Evolutionary conservation across 2,329 filamentous ascomycete species (phyloP).

Genomic region (Aspergillus novofumigatus): DNA sequence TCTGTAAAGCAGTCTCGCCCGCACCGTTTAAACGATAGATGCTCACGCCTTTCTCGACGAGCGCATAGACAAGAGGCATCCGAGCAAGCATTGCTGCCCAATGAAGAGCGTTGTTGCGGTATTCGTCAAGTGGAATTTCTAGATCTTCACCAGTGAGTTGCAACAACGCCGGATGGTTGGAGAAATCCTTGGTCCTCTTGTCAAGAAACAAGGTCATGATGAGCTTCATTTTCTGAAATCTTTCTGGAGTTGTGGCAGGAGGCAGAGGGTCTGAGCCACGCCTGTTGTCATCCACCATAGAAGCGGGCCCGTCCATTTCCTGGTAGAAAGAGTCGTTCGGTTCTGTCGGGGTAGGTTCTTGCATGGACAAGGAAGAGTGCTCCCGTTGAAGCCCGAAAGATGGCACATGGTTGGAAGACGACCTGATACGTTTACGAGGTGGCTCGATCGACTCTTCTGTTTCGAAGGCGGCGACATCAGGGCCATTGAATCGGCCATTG

Average conservation of each 20-base stretch:
- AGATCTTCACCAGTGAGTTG: constrained; percentile 74
- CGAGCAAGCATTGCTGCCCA: constrained; percentile 94
- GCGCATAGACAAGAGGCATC: constrained; percentile 71
- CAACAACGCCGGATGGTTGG: constrained; percentile 71
- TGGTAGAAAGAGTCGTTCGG: constrained; percentile 46
- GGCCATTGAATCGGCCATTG: constrained; percentile 32
- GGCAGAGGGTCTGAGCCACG: constrained; percentile 43
- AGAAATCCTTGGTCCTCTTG: constrained; percentile 63
- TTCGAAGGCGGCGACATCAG: constrained; percentile 44
- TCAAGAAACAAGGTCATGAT: constrained; percentile 82
- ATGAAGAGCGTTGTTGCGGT: constrained; percentile 80
- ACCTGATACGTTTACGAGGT: constrained; percentile 70
- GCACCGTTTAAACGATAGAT: constrained; percentile 83
- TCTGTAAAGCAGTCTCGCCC: constrained; percentile 89
- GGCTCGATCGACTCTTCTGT: constrained; percentile 64
- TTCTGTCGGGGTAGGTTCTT: constrained; percentile 43
- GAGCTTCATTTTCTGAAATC: constrained; percentile 74
- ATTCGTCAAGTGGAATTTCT: constrained; percentile 86
- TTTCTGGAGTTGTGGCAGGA: constrained; percentile 56
- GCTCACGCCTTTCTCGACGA: constrained; percentile 80
- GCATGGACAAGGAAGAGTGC: constrained; percentile 33
- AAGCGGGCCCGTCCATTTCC: constrained; percentile 31
- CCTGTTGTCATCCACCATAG: constrained; percentile 28
- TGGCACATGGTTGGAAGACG: constrained; percentile 48
- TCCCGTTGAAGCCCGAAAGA: constrained; percentile 34